Base-by-base conservation (phyloP, 179 eudicot species). In the Spergularia azorica region DNA sequence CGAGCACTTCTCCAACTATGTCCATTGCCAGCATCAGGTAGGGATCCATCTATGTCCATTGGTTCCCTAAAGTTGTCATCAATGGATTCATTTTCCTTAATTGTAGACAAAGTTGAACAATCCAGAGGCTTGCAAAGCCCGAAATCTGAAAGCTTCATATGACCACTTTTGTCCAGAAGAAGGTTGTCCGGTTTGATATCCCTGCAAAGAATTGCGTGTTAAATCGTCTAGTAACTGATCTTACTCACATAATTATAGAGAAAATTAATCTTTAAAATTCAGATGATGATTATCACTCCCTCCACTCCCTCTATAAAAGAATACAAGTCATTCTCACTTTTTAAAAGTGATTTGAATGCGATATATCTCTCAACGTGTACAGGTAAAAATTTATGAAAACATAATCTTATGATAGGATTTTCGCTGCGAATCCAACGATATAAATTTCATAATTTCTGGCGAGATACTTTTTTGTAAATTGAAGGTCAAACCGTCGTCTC, bases 141-240 rank as follows among this genome's bases (percentile, higher is more conserved):
- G 81, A 95, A 95, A 84, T 95, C 98, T 51, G 98, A 95, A 76
- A 95, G 97, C 84, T 95, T 95, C 98, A 95, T 95, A 86, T 95
- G 97, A 54, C 98, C 98, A 83, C 89, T 89, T 80, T 90, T 89
- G 86, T 95, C 98, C 80, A 95, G 83, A 61, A 95, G 97, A 74
- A 95, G 97, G 87, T 95, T 92, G 84, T 95, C 98, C 57, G 98
- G 98, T 85, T 95, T 95, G 69, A 95, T 95, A 85, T 95, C 98
- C 84, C 98, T 95, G 88, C 64, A 79, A 69, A 79, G 56, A 82
- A 78, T 26, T 50, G 41, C 4, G 63, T 32, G 64, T 55, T 73
- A 50, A 72, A 38, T 59, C 5, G 8, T 69, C 20, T 9, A 55
- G 21, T 9, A 70, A 36, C 74, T 43, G 11, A 21, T 48, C 73